Percentiles rank a stretch among this genome's conserved stretches.
Conservation (phyloP, 257 asterid species). For the Striga asiatica region DNA sequence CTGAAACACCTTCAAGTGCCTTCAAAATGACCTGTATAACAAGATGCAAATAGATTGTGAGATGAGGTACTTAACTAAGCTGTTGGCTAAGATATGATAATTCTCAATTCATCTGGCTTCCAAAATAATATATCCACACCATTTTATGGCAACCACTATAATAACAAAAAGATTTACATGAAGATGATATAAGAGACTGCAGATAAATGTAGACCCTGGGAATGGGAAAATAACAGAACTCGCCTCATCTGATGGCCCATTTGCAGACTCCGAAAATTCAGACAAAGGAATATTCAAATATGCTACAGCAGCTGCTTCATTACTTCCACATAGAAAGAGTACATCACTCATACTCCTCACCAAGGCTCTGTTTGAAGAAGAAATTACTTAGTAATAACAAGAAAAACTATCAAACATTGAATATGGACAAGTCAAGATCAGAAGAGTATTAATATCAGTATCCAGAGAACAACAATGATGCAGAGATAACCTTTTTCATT, state of each 20-base stretch:
- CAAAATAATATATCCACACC: neutral
- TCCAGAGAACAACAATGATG: neutral
- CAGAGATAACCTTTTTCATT: neutral
- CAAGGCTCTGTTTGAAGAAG: conserved; percentile 40
- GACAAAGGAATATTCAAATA: conserved; percentile 32
- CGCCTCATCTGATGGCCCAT: conserved; percentile 41
- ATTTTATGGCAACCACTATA: neutral
- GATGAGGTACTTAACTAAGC: neutral
- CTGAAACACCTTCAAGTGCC: conserved; percentile 43
- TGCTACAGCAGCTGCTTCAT: conserved; percentile 44
- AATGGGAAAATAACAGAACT: conserved; percentile 2
- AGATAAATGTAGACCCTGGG: neutral
- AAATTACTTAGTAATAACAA: conserved; percentile 2
- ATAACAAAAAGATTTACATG: neutral
- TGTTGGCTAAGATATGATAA: neutral
- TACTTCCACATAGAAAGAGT: conserved; percentile 58
- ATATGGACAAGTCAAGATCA: neutral
- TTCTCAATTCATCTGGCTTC: neutral
- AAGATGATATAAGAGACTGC: neutral
- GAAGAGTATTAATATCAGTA: neutral
- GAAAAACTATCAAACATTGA: neutral
- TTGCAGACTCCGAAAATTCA: conserved; percentile 22
- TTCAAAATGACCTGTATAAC: conserved; percentile 36
- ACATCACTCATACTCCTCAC: conserved; percentile 59
- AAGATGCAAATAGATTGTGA: conserved; percentile 2